phyloP scores from a whole-genome alignment of 2,329 filamentous ascomycete species.

The Penicillium sp. region DNA sequence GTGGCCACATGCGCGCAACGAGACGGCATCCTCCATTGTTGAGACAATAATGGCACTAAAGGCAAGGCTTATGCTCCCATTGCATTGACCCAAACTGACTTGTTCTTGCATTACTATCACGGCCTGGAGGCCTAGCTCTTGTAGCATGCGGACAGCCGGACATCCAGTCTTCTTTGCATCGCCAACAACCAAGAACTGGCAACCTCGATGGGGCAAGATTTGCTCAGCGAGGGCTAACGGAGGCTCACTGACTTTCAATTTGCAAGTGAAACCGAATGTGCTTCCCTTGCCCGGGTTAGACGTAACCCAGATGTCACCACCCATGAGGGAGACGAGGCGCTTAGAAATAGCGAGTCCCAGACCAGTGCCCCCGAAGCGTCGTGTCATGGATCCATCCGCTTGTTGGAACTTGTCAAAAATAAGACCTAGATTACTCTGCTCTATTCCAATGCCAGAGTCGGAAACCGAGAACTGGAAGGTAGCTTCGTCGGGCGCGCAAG shows the following conservation, averaged over 20 bases:
- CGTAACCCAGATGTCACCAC: conserved; percentile 89
- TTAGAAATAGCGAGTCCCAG: conserved; percentile 94
- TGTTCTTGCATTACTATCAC: conserved; percentile 71
- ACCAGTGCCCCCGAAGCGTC: conserved; percentile 90
- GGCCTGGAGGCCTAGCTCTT: conserved; percentile 72
- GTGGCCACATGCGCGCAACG: conserved; percentile 77
- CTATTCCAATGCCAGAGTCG: conserved; percentile 93
- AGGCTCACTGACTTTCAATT: conserved; percentile 75
- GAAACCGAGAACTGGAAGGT: conserved; percentile 90
- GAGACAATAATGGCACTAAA: conserved; percentile 94
- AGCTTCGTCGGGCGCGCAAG: conserved; percentile 69
- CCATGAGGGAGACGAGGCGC: conserved; percentile 89
- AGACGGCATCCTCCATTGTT: conserved; percentile 79
- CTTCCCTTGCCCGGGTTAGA: conserved; percentile 85
- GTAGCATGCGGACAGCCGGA: conserved; percentile 73
- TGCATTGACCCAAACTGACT: conserved; percentile 53
- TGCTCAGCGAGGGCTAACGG: conserved; percentile 74
- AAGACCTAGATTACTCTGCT: conserved; percentile 85
- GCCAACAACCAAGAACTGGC: conserved; percentile 88
- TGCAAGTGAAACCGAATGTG: conserved; percentile 90
- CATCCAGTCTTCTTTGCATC: conserved; percentile 74
- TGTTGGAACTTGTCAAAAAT: conserved; percentile 99
- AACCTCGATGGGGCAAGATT: conserved; percentile 79
- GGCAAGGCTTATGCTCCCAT: conserved; percentile 54
- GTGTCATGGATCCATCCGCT: conserved; percentile 90